Evolutionary conservation across 768 basidiomycete genomes (phyloP).

Genomic region (Floccularia luteovirens): DNA sequence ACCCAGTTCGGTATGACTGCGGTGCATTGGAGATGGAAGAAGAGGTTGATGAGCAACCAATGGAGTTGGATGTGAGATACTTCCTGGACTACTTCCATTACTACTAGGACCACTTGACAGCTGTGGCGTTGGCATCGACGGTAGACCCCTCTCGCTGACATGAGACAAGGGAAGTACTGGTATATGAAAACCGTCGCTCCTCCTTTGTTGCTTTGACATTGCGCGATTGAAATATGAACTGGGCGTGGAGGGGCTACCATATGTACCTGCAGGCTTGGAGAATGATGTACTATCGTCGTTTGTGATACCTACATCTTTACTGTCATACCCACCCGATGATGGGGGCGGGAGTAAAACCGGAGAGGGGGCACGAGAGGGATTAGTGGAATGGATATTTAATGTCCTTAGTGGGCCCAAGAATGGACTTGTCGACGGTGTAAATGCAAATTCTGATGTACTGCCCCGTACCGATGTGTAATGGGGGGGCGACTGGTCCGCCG

Average conservation of each 20-base stretch:
- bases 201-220: constrained; percentile 6
- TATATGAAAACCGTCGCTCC: constrained; percentile 16
- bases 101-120: constrained; percentile 62
- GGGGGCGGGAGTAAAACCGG: constrained; percentile 61
- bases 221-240: constrained; percentile 7
- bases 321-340: constrained; percentile 11
- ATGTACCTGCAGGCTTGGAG: constrained; percentile 16
- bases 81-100: constrained; percentile 55
- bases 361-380: constrained; percentile 64
- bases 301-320: constrained; percentile 8
- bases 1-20: constrained; percentile 6
- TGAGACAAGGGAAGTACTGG: constrained; percentile 14
- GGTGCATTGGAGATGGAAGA: constrained; percentile 9
- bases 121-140: constrained; percentile 39
- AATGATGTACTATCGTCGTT: constrained; percentile 12
- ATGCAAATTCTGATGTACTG: constrained; percentile 25
- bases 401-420: constrained; percentile 75
- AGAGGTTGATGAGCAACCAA: constrained; percentile 4
- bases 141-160: constrained; percentile 12
- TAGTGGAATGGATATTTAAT: constrained; percentile 66
- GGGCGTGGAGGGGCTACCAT: constrained; percentile 19
- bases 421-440: constrained; percentile 72
- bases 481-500: constrained; percentile 21
- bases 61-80: constrained; percentile 26
- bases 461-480: constrained; percentile 21